A percentile compares a stretch with the other conserved stretches of the same genome.
These are phyloP conservation scores for Aureobasidium sp. DNA, from an alignment of 2,329 filamentous ascomycete species.

Conservation along the genomic window DNA sequence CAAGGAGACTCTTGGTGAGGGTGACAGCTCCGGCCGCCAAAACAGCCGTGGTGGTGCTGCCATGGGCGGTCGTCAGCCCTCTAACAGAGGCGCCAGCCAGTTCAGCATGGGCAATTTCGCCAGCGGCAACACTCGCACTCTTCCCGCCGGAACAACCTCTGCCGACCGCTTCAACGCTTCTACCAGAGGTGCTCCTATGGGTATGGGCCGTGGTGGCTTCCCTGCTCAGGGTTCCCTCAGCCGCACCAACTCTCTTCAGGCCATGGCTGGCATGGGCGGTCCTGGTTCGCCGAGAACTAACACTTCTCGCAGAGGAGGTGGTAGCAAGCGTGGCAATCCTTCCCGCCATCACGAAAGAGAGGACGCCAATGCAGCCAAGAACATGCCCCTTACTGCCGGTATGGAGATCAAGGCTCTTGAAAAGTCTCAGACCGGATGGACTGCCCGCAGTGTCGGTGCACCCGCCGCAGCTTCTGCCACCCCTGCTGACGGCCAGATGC, in stretches of 20 bases:
- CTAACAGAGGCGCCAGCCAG: conserved; percentile 20
- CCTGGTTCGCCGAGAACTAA: conserved; percentile 62
- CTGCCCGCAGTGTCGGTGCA: conserved; percentile 63
- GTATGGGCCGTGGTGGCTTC: conserved; percentile 53
- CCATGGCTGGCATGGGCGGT: conserved; percentile 50
- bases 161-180: conserved; percentile 58
- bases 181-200: conserved; percentile 19
- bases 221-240: conserved; percentile 60
- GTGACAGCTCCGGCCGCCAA: conserved; percentile 50
- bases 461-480: conserved; percentile 38
- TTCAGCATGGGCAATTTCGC: conserved; percentile 16
- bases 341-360: conserved; percentile 44
- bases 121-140: conserved; percentile 39
- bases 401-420: conserved; percentile 75
- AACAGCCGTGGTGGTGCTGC: conserved; percentile 45
- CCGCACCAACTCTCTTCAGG: conserved; percentile 54
- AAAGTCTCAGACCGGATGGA: conserved; percentile 74
- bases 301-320: conserved; percentile 45
- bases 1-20: conserved; percentile 60
- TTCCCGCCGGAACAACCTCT: conserved; percentile 72
- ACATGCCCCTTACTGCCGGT: conserved; percentile 84
- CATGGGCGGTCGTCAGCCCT: conserved; percentile 38
- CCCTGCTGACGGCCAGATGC: conserved; percentile 54
- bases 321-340: conserved; percentile 53
- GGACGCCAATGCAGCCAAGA: conserved; percentile 67